Evolutionary conservation across 192 early-diverging fungal species (phyloP).

Genomic region (Gaertneriomyces sp.): DNA sequence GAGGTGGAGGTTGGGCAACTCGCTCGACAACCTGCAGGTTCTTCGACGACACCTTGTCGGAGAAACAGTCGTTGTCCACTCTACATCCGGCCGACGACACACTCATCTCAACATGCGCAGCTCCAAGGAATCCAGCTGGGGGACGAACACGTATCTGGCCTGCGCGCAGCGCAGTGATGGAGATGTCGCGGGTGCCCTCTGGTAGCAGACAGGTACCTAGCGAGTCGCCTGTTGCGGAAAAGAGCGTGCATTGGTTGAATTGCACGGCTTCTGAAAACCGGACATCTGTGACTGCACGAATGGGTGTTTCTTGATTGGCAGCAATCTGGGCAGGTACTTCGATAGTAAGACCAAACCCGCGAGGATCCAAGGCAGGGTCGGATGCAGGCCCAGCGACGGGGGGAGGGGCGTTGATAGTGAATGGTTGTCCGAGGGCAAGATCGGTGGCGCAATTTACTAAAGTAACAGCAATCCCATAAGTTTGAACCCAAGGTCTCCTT

Average conservation of each 20-base stretch:
- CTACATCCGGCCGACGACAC: conserved; percentile 20
- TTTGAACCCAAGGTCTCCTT: background rate
- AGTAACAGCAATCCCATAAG: background rate
- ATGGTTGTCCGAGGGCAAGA: background rate
- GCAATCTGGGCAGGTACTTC: background rate
- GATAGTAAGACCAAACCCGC: conserved; percentile 20
- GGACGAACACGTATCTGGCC: conserved; percentile 4
- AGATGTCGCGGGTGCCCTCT: background rate
- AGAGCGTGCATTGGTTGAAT: conserved; percentile 18
- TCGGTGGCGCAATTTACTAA: conserved; percentile 3
- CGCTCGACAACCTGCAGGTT: conserved; percentile 8
- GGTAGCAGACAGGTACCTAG: conserved; percentile 1
- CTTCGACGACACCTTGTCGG: conserved; percentile 10
- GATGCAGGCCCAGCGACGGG: conserved; percentile 1
- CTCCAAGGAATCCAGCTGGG: conserved; percentile 6
- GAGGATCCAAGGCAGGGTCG: conserved; percentile 5
- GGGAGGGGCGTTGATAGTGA: conserved; percentile 7
- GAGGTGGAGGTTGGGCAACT: background rate
- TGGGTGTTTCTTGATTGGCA: background rate
- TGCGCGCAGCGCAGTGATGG: background rate
- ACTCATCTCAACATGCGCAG: background rate
- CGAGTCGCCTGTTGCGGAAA: background rate
- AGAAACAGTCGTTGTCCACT: conserved; percentile 21
- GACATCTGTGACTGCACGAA: conserved; percentile 7
- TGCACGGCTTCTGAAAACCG: conserved; percentile 18